Base-by-base conservation (phyloP, 2,329 filamentous ascomycete genomes). In the Botrytis sinoallii region DNA sequence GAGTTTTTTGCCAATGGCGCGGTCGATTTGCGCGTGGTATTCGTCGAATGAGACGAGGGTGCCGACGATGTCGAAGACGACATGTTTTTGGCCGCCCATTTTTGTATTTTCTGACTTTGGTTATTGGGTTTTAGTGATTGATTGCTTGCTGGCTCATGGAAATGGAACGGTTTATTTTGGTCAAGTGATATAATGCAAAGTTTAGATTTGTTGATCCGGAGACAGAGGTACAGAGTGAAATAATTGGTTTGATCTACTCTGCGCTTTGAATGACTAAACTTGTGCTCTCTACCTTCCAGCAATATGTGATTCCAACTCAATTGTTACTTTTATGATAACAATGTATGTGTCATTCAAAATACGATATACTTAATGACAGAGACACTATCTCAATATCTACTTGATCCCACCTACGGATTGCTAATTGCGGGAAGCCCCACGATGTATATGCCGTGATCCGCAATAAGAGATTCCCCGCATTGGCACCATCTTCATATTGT, bases 41-140 rank as follows among this genome's bases (percentile, higher is more conserved):
- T 81, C 81, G 29, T 85, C 82, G 78, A 85, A 86, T 20, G 82
- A 83, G 35, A 86, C 83, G 73, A 82, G 82, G 18, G 85, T 87
- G 57, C 85, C 85, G 60, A 88, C 86, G 4, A 88, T 83, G 77
- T 86, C 85, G 75, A 86, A 86, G 48, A 86, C 84, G 73, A 86
- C 81, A 71, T 86, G 82, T 71, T 86, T 85, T 55, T 70, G 40
- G 29, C 4, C 20, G n/a, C 38, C 67, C 67, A 70, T 70, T 5
- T 16, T 57, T 46, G 38, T 25, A 1, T 32, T 16, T n/a, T 55
- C 29, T 29, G 25, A 22, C 3, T 57, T 16, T 22, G 35, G 38
- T 16, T 35, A 18, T 46, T 9, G 12, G 38, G 12, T n/a, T 67
- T n/a, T 8, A 22, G 18, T 22, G 9, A 10, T 44, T 16, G 0